These are phyloP conservation scores for Oryza nivara DNA, from an alignment of 176 grass and related monocot genomes.

Conservation along the genomic window DNA sequence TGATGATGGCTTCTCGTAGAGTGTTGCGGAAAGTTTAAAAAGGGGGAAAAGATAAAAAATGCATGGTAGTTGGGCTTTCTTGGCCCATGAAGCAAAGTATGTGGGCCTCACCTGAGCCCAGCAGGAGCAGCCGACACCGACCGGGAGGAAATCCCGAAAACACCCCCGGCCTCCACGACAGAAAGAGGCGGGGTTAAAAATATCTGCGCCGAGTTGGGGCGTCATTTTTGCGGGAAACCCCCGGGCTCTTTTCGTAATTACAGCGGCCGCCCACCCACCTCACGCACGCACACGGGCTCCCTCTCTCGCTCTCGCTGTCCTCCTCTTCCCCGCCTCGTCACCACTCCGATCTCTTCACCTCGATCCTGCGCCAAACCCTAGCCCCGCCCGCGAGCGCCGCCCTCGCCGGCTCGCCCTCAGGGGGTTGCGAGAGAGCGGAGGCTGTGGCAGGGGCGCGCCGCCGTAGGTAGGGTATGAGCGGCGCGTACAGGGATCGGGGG, in stretches of 20 bases:
- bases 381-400: constrained; percentile 34
- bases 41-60: too few relatives aligned
- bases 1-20: too few relatives aligned
- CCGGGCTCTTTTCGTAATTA: constrained; percentile 36
- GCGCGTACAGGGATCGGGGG: constrained; percentile 63
- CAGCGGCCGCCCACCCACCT: constrained; percentile 10
- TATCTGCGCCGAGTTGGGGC: constrained; percentile 36
- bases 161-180: not conserved
- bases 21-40: too few relatives aligned
- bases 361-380: constrained; percentile 50
- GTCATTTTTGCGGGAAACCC: constrained; percentile 43
- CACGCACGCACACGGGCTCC: constrained; percentile 33
- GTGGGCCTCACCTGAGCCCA: constrained; percentile 5
- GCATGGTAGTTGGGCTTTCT: not conserved
- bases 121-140: constrained; percentile 3
- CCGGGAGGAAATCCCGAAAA: not conserved
- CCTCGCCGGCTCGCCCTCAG: not conserved
- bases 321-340: constrained; percentile 28
- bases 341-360: constrained; percentile 40
- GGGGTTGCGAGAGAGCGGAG: not conserved
- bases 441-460: not conserved
- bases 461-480: constrained; percentile 29
- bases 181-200: constrained; percentile 21
- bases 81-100: not conserved
- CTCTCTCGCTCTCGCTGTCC: not conserved